Evolutionary conservation across 768 basidiomycete genomes (phyloP).

Genomic region (Trametopsis cervina): DNA sequence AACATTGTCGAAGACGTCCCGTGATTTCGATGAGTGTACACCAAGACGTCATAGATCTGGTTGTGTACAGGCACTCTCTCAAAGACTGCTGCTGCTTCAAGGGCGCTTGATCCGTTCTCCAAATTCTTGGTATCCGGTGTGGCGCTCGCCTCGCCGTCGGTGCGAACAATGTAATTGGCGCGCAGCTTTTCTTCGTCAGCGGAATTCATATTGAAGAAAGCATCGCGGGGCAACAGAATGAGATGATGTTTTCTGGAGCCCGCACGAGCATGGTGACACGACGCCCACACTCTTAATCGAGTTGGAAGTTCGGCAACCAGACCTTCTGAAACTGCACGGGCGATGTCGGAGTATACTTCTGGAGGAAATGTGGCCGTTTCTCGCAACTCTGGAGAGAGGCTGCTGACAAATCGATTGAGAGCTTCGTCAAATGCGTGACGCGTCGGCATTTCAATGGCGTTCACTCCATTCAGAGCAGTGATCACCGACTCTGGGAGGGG

Average conservation of each 20-base stretch:
- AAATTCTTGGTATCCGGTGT: slow-evolving; percentile 8
- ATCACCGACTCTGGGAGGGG: slow-evolving; percentile 52
- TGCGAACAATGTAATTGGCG: slow-evolving; percentile 37
- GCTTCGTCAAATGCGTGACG: slow-evolving; percentile 45
- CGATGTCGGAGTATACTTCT: slow-evolving; percentile 47
- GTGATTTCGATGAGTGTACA: slow-evolving; percentile 59
- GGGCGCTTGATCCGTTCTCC: slow-evolving; percentile 20
- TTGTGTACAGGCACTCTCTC: slow-evolving; percentile 58
- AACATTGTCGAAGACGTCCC: slow-evolving; percentile 48
- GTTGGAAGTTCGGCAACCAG: slow-evolving; percentile 26
- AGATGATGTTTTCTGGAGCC: slow-evolving; percentile 55
- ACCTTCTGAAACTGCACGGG: slow-evolving; percentile 37
- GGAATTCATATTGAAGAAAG: slow-evolving; percentile 43
- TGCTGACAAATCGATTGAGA: slow-evolving; percentile 41
- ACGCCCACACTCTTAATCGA: slow-evolving; percentile 45
- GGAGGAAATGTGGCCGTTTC: slow-evolving; percentile 54
- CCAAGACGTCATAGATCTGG: slow-evolving; percentile 64
- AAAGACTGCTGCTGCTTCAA: slow-evolving; percentile 36
- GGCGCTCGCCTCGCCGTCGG: slow-evolving; percentile 27
- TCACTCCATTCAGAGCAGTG: slow-evolving; percentile 46
- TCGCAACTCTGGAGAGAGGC: slow-evolving; percentile 46
- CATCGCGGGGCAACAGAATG: slow-evolving; percentile 54
- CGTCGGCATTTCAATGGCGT: slow-evolving; percentile 53
- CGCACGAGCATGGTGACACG: slow-evolving; percentile 52
- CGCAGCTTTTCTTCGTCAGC: slow-evolving; percentile 45